phyloP scores from a whole-genome alignment of 768 basidiomycete species.

The Mycena galericulata region DNA sequence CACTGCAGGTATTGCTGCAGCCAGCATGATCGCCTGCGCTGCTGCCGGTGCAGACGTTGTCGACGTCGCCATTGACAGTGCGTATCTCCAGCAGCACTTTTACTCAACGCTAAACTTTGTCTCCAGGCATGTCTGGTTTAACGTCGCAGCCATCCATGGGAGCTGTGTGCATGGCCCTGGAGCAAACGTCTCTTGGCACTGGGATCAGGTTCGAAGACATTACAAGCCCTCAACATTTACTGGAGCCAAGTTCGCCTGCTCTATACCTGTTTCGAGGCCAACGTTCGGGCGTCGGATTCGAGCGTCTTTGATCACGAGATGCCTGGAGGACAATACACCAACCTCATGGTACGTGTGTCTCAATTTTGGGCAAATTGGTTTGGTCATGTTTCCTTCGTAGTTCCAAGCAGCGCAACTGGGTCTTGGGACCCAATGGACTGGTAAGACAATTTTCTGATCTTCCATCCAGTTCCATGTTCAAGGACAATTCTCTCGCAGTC shows the following conservation, averaged over 20 bases:
- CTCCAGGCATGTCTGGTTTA: constrained; percentile 93
- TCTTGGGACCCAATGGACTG: constrained; percentile 95
- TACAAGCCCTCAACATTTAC: constrained; percentile 95
- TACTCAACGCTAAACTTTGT: constrained; percentile 32
- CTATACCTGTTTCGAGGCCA: constrained; percentile 98
- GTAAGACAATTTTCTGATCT: constrained; percentile 54
- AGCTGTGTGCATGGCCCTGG: constrained; percentile 92
- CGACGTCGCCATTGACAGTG: constrained; percentile 98
- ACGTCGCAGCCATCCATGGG: constrained; percentile 99
- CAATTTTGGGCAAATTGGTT: constrained; percentile 23
- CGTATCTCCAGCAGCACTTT: constrained; percentile 44
- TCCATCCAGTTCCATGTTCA: constrained; percentile 27
- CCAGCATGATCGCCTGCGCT: constrained; percentile 97
- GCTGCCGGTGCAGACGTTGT: constrained; percentile 98
- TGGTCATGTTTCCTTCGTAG: constrained; percentile 52
- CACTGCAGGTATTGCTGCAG: constrained; percentile 96
- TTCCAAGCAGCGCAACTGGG: constrained; percentile 99
- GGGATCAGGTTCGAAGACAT: constrained; percentile 98
- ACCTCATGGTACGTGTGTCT: constrained; percentile 80
- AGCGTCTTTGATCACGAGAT: constrained; percentile 99
- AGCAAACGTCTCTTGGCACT: constrained; percentile 93
- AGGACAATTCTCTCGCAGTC: constrained; percentile 56
- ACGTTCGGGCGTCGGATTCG: constrained; percentile 96
- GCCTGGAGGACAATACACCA: constrained; percentile 98
- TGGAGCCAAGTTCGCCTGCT: constrained; percentile 98